Evolutionary conservation across 495 filamentous ascomycete species (phyloP), one percentile per base, ranked within the genome.

Genomic region (Talaromyces liani): DNA sequence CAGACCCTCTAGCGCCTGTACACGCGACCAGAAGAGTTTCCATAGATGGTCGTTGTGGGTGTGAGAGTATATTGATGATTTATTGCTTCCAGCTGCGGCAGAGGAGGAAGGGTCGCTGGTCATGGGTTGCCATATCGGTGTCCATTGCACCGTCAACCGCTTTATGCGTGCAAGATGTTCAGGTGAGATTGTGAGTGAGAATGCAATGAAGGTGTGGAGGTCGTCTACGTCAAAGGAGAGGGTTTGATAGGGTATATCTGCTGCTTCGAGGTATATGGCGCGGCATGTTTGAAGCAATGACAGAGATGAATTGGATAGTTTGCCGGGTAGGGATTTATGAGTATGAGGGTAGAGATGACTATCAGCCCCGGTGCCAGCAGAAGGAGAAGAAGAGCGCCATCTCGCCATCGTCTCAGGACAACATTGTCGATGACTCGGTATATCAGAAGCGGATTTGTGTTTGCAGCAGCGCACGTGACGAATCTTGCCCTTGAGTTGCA

Each of bases 291-390:
- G 72, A 6, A 81, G 73, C 10, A 82, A 72, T 3, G 70, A 24
- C 16, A 65, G 25, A 16, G 66, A 56, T 0, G 68, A 66, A 53
- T 70, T 69, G 58, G 67, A 71, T 1, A 79, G 69, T 8, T 60
- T 59, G 0, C 18, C 2, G 0, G 77, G 73, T 27, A 78, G 73
- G 4, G 45, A 18, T 1, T 67, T 58, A 31, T 78, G 71, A 0
- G 77, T 76, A 60, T 79, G 77, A 20, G 77, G 75, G 66, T 80
- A 79, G 29, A 80, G 68, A 39, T 75, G 70, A 60, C 64, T 64
- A 31, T 75, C 67, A 16, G 12, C 16, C n/a, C 41, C 45, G 0
- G 5, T 64, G 25, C 65, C 67, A 51, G 65, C 49, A 41, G 16
- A 49, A 33, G 31, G 3, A 14, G n/a, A 24, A 51, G 3, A 24